Evolutionary conservation across 2,329 filamentous ascomycete species (phyloP), one percentile per base, ranked within the genome.

Genomic region (Pyrenophora teres): DNA sequence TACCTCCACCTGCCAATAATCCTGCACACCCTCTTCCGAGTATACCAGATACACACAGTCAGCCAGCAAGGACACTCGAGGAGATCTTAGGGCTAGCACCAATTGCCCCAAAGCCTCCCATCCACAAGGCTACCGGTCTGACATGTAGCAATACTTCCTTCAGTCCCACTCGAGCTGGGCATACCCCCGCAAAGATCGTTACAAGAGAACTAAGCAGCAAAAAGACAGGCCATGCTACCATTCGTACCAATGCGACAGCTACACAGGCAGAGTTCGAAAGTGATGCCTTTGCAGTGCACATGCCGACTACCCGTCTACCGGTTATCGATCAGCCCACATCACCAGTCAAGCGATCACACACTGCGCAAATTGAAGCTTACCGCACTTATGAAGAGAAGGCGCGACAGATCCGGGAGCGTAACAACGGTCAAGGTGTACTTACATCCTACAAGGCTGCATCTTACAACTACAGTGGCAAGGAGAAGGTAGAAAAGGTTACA

Each of bases 251-350:
- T 27, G 58, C 63, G 0, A 63, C 62, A 1, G 59, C 60, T 16
- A 54, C 56, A 1, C 63, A 67, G 3, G 60, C 62, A 5, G 60
- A 62, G 2, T 72, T 72, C 42, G 66, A 72, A 43, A 70, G 66
- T 44, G 69, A 72, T 46, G 65, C 66, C 0, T 72, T 70, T 35
- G 68, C 68, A 9, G 54, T 72, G 5, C 57, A 69, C 9, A 71
- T 70, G 67, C 69, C 68, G 2, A 69, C 67, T 1, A 72, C 69
- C 4, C 60, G 69, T 2, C 55, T 67, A 35, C 68, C 65, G 2
- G 63, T 71, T 16, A 37, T 71, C 1, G 65, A 70, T 2, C 35
- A 40, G 3, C 52, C 64, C 4, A 46, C 54, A 2, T 59, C 59
- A 23, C 47, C 59, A 18, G 42, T 46, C 3, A 66, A 59, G 42